A percentile compares a stretch with the other conserved stretches of the same genome.
These are phyloP conservation scores for Rhodotorula sp. DNA, from an alignment of 1,284 basidiomycete genomes.

Conservation along the genomic window DNA sequence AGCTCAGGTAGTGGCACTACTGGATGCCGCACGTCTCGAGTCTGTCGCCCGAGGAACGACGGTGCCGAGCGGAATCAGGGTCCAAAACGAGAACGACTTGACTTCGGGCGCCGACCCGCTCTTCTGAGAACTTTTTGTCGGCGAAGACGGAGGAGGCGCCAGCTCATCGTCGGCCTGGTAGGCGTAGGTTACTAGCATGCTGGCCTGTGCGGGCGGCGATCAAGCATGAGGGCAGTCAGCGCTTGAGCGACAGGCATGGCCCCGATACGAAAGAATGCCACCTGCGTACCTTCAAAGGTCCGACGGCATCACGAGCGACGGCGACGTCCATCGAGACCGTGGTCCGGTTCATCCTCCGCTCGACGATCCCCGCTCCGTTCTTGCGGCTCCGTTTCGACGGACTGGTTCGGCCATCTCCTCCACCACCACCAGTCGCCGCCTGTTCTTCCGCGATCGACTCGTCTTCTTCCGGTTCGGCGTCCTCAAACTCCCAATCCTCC, in stretches of 20 bases:
- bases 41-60: constrained; percentile 50
- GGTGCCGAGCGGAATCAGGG: constrained; percentile 70
- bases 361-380: constrained; percentile 70
- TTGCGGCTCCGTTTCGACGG: constrained; percentile 40
- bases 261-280: constrained; percentile 7
- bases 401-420: constrained; percentile 11
- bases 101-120: constrained; percentile 48
- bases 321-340: constrained; percentile 78
- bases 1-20: background rate
- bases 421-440: background rate
- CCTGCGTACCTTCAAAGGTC: constrained; percentile 66
- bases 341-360: constrained; percentile 81
- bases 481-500: constrained; percentile 93
- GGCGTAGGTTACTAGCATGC: constrained; percentile 86
- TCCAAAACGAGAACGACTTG: constrained; percentile 84
- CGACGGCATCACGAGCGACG: constrained; percentile 69
- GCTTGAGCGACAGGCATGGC: background rate
- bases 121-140: constrained; percentile 59
- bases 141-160: constrained; percentile 41
- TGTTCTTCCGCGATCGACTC: background rate
- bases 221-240: constrained; percentile 4
- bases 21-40: constrained; percentile 19
- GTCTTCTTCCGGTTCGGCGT: constrained; percentile 51
- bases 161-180: constrained; percentile 78
- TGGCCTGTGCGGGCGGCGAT: constrained; percentile 63